These are phyloP conservation scores for Phlyctochytrium planicorne DNA, from an alignment of 192 early-diverging fungal genomes.

Conservation along the genomic window DNA sequence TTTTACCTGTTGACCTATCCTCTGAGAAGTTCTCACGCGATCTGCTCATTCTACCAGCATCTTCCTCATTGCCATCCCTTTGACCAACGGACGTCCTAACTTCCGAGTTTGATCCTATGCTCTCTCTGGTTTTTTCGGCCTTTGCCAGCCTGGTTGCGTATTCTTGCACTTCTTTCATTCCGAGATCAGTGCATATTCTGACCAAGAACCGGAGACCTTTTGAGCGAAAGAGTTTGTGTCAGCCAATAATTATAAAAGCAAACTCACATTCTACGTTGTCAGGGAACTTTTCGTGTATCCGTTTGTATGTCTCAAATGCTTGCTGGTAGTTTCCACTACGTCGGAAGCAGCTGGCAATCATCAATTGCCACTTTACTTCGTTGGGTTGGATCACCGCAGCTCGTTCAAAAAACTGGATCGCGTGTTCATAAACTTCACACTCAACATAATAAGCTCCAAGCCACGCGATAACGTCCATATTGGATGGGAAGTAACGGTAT, in stretches of 20 bases:
- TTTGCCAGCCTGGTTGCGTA: slow-evolving; percentile 47
- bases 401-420: slow-evolving; percentile 57
- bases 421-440: slow-evolving; percentile 62
- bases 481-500: slow-evolving; percentile 57
- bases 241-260: neutral
- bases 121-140: slow-evolving; percentile 41
- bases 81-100: too few species aligned
- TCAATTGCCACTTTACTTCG: slow-evolving; percentile 59
- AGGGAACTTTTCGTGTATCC: slow-evolving; percentile 54
- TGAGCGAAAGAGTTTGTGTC: slow-evolving; percentile 7
- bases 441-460: slow-evolving; percentile 64
- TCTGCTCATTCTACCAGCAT: slow-evolving; percentile 18
- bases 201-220: slow-evolving; percentile 59
- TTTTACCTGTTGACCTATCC: neutral
- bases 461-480: slow-evolving; percentile 58
- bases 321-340: slow-evolving; percentile 55
- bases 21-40: neutral
- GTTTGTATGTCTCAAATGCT: slow-evolving; percentile 56
- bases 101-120: too few species aligned
- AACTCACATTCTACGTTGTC: slow-evolving; percentile 57
- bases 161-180: slow-evolving; percentile 58
- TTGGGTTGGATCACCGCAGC: slow-evolving; percentile 48
- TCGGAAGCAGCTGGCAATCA: slow-evolving; percentile 57
- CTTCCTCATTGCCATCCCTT: too few species aligned
- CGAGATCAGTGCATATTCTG: slow-evolving; percentile 59